Base-by-base conservation (phyloP, 1,284 basidiomycete genomes). In the Apiotrichum sp. region DNA sequence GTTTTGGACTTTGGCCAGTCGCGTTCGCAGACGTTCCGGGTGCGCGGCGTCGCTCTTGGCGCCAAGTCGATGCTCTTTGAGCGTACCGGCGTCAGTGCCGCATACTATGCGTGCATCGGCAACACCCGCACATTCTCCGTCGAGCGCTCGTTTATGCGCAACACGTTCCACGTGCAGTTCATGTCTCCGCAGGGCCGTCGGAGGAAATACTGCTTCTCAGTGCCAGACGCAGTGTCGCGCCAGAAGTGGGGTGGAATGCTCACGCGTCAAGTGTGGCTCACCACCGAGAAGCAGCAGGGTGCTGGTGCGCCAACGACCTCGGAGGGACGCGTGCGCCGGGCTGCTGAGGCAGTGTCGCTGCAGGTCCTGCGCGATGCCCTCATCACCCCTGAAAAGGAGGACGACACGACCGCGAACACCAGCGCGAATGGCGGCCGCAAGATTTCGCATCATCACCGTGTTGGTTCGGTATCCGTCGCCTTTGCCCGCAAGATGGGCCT, bases 81-180 rank as follows among this genome's bases (percentile, higher is more conserved):
- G 68, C 83, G 89, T 48, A 80, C 84, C 44, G 91, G 93, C 2
- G 78, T 82, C 11, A 89, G 88, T 71, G 88, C 92, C 69, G 78
- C 88, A 41, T 80, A 83, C 48, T 97, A 96, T 71, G 79, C 83
- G 0, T 86, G 86, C 16, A 76, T 97, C 33, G 87, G 90, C 14
- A 79, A 87, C 52, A 88, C 84, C 67, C 84, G 82, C 59, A 80
- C 84, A 7, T 79, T 97, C 63, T 80, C 82, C 32, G 85, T 96
- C 56, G 93, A 96, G 72, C 84, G 92, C 31, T 85, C 87, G 0
- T 93, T 93, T 77, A 95, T 96, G 92, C 84, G 86, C 50, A 87
- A 93, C 69, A 93, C 90, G 0, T 92, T 96, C 79, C 89, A 93
- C 69, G 76, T 96, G 29, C 85, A 89, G 3, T 96, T 96, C 75